Evolutionary conservation across 495 filamentous ascomycete species (phyloP), one percentile per base, ranked within the genome.

Genomic region (Viridothelium virens): DNA sequence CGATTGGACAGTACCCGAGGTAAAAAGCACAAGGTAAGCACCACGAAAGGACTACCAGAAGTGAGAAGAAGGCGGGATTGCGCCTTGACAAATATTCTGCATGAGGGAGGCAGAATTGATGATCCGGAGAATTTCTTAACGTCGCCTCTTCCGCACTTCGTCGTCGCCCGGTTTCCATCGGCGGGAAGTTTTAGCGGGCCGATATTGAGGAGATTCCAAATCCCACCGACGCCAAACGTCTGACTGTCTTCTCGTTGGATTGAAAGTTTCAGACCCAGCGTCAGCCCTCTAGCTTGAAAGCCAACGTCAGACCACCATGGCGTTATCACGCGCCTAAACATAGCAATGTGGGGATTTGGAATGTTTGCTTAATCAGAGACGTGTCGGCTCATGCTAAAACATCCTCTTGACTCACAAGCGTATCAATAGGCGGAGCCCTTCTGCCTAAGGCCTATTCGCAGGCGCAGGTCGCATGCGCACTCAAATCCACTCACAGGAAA

Each of bases 151-250:
- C 31, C 53, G 31, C 31, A 14, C 41, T 46, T 46, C 41, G 14
- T 9, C 41, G 9, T 16, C 41, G 9, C 48, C 48, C 12, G 48
- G 16, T 53, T 18, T 12, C 25, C 10, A 11, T 59, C 53, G 53
- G 53, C 18, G 53, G 53, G 31, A 59, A 59, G 53, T 59, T 59
- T 59, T 59, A 59, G 53, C 53, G 53, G 53, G 53, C 53, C 53
- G 53, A 36, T 59, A 59, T 25, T 25, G 25, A 25, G 25, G 25
- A 25, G 25, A 25, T 59, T 59, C 53, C 53, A 59, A 59, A 59
- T 59, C 31, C 11, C 18, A 36, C 31, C 5, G 25, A 6, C 53
- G 11, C 53, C 53, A 33, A 25, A 59, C 11, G 31, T 59, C 53
- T 18, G 5, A 12, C 25, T 18, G 9, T 53, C 48, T 46, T 18